Percentiles rank a stretch among this genome's conserved stretches.
Evolutionary conservation across 352 stramenopile genomes (phyloP).

Genomic region (Globisporangium cylindrosporum): DNA sequence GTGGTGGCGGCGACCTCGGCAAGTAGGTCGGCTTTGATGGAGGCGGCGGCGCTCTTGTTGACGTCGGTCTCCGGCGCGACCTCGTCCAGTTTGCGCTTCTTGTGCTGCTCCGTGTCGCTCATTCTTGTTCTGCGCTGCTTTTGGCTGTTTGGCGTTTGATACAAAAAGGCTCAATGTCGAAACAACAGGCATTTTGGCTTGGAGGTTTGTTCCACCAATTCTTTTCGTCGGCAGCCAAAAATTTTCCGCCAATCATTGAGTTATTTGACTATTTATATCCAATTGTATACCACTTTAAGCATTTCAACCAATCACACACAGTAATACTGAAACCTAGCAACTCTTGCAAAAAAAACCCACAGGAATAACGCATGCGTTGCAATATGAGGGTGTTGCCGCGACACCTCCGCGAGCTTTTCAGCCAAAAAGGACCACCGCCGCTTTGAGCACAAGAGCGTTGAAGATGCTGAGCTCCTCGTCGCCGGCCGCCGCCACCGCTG

Average conservation of each 20-base stretch:
- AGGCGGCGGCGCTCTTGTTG: conserved; percentile 11
- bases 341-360: too few relatives aligned
- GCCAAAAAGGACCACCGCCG: background rate
- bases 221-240: background rate
- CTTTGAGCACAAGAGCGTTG: conserved; percentile 3
- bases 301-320: background rate
- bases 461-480: conserved; percentile 11
- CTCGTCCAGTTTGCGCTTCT: conserved; percentile 43
- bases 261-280: background rate
- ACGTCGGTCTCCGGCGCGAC: background rate
- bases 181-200: background rate
- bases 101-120: conserved; percentile 28
- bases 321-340: background rate
- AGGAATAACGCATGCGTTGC: background rate
- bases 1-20: conserved; percentile 6
- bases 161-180: background rate
- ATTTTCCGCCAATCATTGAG: background rate
- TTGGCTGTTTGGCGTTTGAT: background rate
- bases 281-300: background rate
- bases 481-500: background rate
- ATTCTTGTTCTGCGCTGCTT: conserved; percentile 7
- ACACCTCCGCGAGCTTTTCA: background rate
- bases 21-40: background rate
- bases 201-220: conserved; percentile 8
- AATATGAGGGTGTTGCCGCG: background rate